Evolutionary conservation across 2,329 filamentous ascomycete species (phyloP).

Genomic region (Pleoardoris graminearum): DNA sequence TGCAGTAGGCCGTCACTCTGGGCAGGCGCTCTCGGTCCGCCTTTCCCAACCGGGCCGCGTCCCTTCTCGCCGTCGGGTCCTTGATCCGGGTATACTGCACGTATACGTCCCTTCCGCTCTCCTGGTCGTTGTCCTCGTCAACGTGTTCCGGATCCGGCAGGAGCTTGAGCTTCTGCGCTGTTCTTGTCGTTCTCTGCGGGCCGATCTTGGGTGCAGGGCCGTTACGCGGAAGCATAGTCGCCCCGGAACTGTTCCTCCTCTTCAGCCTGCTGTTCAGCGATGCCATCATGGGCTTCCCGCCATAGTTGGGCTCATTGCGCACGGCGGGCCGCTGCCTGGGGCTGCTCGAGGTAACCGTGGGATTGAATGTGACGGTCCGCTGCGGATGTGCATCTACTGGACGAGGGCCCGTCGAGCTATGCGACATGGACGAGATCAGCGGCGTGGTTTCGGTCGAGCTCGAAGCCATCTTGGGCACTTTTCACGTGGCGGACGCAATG

Average conservation of each 20-base stretch:
- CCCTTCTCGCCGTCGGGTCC: conserved; percentile 87
- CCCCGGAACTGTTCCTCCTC: conserved; percentile 80
- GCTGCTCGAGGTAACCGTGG: conserved; percentile 56
- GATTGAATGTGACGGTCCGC: conserved; percentile 77
- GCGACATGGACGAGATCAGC: conserved; percentile 42
- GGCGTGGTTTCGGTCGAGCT: conserved; percentile 44
- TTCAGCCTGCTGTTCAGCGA: conserved; percentile 85
- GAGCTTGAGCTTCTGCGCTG: conserved; percentile 95
- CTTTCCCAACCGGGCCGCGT: conserved; percentile 90
- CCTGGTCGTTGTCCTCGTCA: conserved; percentile 77
- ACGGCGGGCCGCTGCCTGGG: conserved; percentile 43
- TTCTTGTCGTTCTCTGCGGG: conserved; percentile 92
- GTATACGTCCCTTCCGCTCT: conserved; percentile 93
- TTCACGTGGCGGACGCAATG: neutral
- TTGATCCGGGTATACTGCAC: conserved; percentile 98
- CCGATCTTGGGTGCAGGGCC: conserved; percentile 73
- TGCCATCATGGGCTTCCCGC: conserved; percentile 59
- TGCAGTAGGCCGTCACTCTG: conserved; percentile 94
- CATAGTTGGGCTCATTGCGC: conserved; percentile 42
- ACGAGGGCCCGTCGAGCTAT: conserved; percentile 22
- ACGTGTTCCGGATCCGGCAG: conserved; percentile 85
- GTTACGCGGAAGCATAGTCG: conserved; percentile 53
- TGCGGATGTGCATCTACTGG: conserved; percentile 45
- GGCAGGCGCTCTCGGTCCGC: conserved; percentile 86
- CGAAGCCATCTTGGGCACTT: conserved; percentile 34